phyloP scores from a whole-genome alignment of 768 basidiomycete species.

The Pseudohyphozyma bogoriensis region DNA sequence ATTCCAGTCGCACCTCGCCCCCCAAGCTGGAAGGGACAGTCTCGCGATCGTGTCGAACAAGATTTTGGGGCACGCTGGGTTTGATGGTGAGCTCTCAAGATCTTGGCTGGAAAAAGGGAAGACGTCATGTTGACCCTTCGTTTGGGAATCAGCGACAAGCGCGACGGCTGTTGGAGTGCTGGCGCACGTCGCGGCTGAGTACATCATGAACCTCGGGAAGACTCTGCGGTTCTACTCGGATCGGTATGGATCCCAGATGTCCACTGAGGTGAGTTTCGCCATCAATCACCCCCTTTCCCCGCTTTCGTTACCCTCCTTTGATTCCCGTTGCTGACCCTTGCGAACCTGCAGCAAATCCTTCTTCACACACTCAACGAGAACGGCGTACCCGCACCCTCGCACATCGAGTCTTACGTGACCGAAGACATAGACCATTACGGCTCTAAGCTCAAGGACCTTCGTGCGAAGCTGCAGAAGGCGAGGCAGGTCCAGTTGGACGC shows the following conservation, averaged over 20 bases:
- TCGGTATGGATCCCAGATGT: conserved; percentile 69
- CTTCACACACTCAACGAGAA: conserved; percentile 84
- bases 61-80: conserved; percentile 19
- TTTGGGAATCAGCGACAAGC: conserved; percentile 9
- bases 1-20: not conserved
- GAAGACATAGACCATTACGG: conserved; percentile 83
- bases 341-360: conserved; percentile 83
- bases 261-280: conserved; percentile 56
- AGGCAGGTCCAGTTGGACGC: conserved; percentile 64
- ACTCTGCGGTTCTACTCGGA: conserved; percentile 74
- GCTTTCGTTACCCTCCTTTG: not conserved
- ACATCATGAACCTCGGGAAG: conserved; percentile 71
- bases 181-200: conserved; percentile 65
- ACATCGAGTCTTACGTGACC: conserved; percentile 74
- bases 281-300: not conserved
- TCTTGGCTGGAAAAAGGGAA: too few relatives aligned
- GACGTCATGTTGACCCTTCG: not conserved
- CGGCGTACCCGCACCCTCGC: conserved; percentile 63
- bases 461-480: conserved; percentile 73
- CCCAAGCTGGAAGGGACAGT: not conserved
- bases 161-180: conserved; percentile 59
- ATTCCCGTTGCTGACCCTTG: not conserved
- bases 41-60: conserved; percentile 4
- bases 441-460: conserved; percentile 60
- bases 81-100: conserved; percentile 19